Conservation (phyloP, 2,329 filamentous ascomycete genomes). For the Aspergillus sp. region DNA sequence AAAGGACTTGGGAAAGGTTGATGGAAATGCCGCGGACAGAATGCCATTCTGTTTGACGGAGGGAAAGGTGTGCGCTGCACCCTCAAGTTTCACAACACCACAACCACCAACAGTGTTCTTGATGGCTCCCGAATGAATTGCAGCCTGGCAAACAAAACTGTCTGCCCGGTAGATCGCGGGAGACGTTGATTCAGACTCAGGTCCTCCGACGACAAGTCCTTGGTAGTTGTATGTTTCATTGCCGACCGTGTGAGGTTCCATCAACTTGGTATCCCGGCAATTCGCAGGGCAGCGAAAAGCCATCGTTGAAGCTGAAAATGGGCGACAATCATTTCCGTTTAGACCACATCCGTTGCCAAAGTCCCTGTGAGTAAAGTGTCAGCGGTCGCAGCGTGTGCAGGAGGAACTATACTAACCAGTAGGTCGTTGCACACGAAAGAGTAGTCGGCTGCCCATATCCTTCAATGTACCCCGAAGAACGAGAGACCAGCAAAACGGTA, state of each 20-base stretch:
- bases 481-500: slow-evolving; percentile 40
- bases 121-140: slow-evolving; percentile 78
- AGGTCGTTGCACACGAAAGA: slow-evolving; percentile 42
- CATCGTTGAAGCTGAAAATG: slow-evolving; percentile 48
- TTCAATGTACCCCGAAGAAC: slow-evolving; percentile 43
- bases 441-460: slow-evolving; percentile 43
- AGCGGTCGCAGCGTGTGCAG: not conserved
- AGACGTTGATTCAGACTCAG: slow-evolving; percentile 30
- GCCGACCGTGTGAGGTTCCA: slow-evolving; percentile 50
- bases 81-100: slow-evolving; percentile 71
- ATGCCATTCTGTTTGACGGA: slow-evolving; percentile 69
- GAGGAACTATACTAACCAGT: slow-evolving; percentile 34
- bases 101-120: slow-evolving; percentile 70
- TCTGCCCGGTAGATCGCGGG: slow-evolving; percentile 74
- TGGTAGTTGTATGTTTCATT: slow-evolving; percentile 49
- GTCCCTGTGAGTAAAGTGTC: slow-evolving; percentile 22
- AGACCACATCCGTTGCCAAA: slow-evolving; percentile 47
- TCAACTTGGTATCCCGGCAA: slow-evolving; percentile 43
- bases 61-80: slow-evolving; percentile 60
- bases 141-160: slow-evolving; percentile 80
- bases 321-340: slow-evolving; percentile 52
- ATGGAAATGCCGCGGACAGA: slow-evolving; percentile 71
- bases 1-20: slow-evolving; percentile 84
- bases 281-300: slow-evolving; percentile 55
- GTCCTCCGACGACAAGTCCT: slow-evolving; percentile 49